Evolutionary conservation across 1,284 basidiomycete genomes (phyloP).

Genomic region (Papiliotrema terrestris): DNA sequence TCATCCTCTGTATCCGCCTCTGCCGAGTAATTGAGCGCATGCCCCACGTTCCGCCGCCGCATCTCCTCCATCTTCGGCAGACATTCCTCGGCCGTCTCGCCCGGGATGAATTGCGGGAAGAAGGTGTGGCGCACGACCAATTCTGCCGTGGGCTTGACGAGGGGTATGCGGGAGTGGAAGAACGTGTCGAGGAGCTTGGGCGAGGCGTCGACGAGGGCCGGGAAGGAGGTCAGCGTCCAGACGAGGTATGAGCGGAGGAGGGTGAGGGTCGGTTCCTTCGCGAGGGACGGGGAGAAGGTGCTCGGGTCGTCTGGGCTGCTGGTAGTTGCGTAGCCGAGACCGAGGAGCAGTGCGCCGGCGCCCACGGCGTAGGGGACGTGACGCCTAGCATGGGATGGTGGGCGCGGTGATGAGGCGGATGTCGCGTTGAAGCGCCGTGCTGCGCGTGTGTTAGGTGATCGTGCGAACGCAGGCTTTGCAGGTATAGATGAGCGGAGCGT

Average conservation of each 20-base stretch:
- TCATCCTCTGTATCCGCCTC: slow-evolving; percentile 65
- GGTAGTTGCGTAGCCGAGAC: background rate
- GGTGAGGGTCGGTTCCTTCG: background rate
- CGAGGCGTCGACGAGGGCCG: slow-evolving; percentile 69
- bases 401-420: background rate
- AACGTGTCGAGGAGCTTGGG: slow-evolving; percentile 63
- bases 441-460: background rate
- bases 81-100: slow-evolving; percentile 70
- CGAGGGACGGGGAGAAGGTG: background rate
- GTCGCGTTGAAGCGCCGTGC: background rate
- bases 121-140: slow-evolving; percentile 74
- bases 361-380: too few relatives aligned
- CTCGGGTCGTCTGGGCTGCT: background rate
- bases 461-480: background rate
- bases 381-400: background rate
- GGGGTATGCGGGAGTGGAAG: slow-evolving; percentile 58
- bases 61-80: slow-evolving; percentile 64
- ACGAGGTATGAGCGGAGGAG: slow-evolving; percentile 71
- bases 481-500: too few relatives aligned
- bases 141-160: slow-evolving; percentile 63
- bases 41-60: slow-evolving; percentile 65
- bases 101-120: slow-evolving; percentile 80
- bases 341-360: too few relatives aligned
- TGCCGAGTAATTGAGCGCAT: slow-evolving; percentile 78
- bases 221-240: slow-evolving; percentile 73